Conservation (phyloP, 345 rosid genomes). For the Ricinus communis region DNA sequence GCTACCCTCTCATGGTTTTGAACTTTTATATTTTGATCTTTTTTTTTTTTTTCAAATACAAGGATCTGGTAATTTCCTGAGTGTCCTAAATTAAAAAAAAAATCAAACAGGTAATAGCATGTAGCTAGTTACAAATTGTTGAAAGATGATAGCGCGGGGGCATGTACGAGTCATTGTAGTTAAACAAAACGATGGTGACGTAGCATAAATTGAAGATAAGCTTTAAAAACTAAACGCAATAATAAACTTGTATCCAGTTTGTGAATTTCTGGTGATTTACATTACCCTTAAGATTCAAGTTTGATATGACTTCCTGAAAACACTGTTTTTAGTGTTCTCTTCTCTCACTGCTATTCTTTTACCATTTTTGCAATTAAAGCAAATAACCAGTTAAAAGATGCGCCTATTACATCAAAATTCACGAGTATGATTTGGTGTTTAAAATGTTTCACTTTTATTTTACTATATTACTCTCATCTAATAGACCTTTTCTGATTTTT, state of each 20-base stretch:
- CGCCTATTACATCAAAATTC: too few species aligned
- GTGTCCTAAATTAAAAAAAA: not conserved
- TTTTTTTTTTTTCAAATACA: conserved; percentile 10
- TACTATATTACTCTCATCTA: too few species aligned
- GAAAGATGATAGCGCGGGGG: not conserved
- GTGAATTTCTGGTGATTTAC: not conserved
- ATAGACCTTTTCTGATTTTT: too few species aligned
- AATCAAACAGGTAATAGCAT: conserved; percentile 8
- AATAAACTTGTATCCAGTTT: too few species aligned
- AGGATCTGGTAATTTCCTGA: conserved; percentile 15
- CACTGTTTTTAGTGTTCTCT: too few species aligned
- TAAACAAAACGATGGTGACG: not conserved
- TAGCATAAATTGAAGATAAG: not conserved
- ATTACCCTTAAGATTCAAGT: too few species aligned
- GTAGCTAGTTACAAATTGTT: conserved; percentile 16
- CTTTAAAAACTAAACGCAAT: not conserved
- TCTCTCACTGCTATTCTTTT: too few species aligned
- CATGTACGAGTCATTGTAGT: conserved; percentile 2
- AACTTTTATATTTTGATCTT: conserved; percentile 6
- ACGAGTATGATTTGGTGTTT: too few species aligned
- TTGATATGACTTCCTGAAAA: too few species aligned
- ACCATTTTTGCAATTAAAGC: too few species aligned
- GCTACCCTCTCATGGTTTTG: not conserved
- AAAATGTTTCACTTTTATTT: too few species aligned
- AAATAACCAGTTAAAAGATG: too few species aligned